These are phyloP conservation scores for Ophiostoma tasmaniense DNA, from an alignment of 2,329 filamentous ascomycete species.

Conservation along the genomic window DNA sequence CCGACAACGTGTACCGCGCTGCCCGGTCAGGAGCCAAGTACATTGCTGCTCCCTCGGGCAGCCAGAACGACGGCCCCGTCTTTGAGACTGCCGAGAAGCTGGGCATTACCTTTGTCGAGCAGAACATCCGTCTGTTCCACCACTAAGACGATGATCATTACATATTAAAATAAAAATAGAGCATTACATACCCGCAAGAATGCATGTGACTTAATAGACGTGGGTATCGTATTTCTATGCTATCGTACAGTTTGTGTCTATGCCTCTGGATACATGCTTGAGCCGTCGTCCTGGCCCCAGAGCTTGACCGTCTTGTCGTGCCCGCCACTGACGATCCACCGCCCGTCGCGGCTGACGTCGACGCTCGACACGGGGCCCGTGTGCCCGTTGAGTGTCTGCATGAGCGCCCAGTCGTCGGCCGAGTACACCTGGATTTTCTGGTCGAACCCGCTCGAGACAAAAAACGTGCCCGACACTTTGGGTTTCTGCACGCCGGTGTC, in stretches of 20 bases:
- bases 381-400: constrained; percentile 82
- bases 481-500: constrained; percentile 56
- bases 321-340: constrained; percentile 89
- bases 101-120: constrained; percentile 90
- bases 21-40: constrained; percentile 87
- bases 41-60: constrained; percentile 86
- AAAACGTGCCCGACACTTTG: constrained; percentile 84
- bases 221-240: constrained; percentile 11
- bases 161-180: not conserved
- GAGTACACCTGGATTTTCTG: constrained; percentile 93
- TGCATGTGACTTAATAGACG: not conserved
- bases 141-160: constrained; percentile 51
- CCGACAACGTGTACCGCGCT: constrained; percentile 93
- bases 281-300: constrained; percentile 78
- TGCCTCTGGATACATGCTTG: constrained; percentile 13
- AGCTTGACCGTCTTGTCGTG: constrained; percentile 94
- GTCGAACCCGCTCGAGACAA: constrained; percentile 87
- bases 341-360: constrained; percentile 76
- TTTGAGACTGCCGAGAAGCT: constrained; percentile 87
- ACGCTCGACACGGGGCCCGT: constrained; percentile 86
- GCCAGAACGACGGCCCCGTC: constrained; percentile 73
- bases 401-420: constrained; percentile 87
- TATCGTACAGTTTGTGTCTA: constrained; percentile 1
- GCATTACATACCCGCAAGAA: not conserved
- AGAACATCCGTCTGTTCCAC: constrained; percentile 89